Evolutionary conservation across 352 stramenopile species (phyloP), one percentile per base, ranked within the genome.

Genomic region (Phytophthora colocasiae): DNA sequence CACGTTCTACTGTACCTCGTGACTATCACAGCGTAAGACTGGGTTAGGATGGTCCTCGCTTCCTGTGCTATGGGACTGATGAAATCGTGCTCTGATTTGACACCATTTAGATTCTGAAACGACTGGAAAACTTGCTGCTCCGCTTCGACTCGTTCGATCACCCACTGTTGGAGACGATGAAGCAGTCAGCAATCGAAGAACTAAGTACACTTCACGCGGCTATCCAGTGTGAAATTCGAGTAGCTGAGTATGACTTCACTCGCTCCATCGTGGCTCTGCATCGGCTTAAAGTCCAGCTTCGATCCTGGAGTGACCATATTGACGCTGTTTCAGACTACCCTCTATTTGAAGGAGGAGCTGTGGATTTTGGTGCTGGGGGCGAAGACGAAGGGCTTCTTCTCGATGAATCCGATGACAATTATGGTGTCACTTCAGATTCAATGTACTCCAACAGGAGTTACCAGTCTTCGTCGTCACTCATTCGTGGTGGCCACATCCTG

Each of bases 291-390:
- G 65, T 73, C 12, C 74, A 81, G 40, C 40, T 92, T 19, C 78
- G 75, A 8, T 81, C 77, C 7, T 94, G 85, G 85, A 91, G 83
- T 62, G 83, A 94, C 32, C 85, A 94, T 65, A 92, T 94, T 50
- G 85, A 94, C 63, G 74, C 68, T 38, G 72, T 92, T 38, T 91
- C 83, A 6, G 85, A 94, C 32, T 94, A 94, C 19, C 83, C 83
- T 19, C 69, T 92, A 10, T 94, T 90, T 48, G 83, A 91, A 58
- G 82, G 87, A 1, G 76, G 38, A 44, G 63, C 47, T 4, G 40
- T 61, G 6, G 66, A 73, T 34, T 89, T 85, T 55, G 80, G 81
- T 31, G 77, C 85, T n/a, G 71, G 40, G 41, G 58, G 44, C 17
- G 44, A 65, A 6, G 75, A 72, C n/a, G 75, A 75, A 15, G 58